phyloP scores from a whole-genome alignment of 805 yeast species.

The Candida ponderosae region DNA sequence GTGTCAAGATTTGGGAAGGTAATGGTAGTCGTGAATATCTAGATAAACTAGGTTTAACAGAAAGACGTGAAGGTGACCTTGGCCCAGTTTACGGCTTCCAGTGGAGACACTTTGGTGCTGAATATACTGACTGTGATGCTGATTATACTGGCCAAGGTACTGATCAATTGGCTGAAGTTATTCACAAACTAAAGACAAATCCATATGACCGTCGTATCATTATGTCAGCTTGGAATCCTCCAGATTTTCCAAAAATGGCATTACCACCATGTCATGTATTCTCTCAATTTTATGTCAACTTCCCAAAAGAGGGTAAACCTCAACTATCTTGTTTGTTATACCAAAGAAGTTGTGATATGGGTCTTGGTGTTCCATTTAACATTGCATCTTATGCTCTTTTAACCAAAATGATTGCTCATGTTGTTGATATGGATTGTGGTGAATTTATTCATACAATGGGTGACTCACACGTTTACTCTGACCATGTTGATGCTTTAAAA shows the following conservation, averaged over 20 bases:
- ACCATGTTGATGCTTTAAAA: slow-evolving; percentile 86
- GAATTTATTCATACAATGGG: slow-evolving; percentile 95
- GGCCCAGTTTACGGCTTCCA: slow-evolving; percentile 99
- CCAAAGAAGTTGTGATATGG: slow-evolving; percentile 99
- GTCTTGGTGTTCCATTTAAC: slow-evolving; percentile 98
- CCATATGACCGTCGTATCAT: slow-evolving; percentile 95
- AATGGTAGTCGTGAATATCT: slow-evolving; percentile 91
- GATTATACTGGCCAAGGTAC: slow-evolving; percentile 85
- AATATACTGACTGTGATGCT: slow-evolving; percentile 76
- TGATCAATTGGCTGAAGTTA: slow-evolving; percentile 80
- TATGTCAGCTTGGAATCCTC: slow-evolving; percentile 97
- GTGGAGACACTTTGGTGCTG: slow-evolving; percentile 99
- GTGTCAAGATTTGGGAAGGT: slow-evolving; percentile 99
- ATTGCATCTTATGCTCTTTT: slow-evolving; percentile 93
- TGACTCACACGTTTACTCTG: slow-evolving; percentile 91
- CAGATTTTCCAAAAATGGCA: slow-evolving; percentile 91
- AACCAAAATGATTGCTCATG: slow-evolving; percentile 91
- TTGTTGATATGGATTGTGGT: slow-evolving; percentile 93
- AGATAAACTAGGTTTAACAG: slow-evolving; percentile 71
- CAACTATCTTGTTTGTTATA: slow-evolving; percentile 81
- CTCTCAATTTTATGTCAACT: slow-evolving; percentile 88
- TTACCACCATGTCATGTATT: slow-evolving; percentile 98
- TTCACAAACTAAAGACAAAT: slow-evolving; percentile 70
- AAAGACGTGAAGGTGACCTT: slow-evolving; percentile 85
- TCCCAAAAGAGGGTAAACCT: slow-evolving; percentile 58